phyloP scores from a whole-genome alignment of 1,284 basidiomycete genomes.

The Ustilago lituana region DNA sequence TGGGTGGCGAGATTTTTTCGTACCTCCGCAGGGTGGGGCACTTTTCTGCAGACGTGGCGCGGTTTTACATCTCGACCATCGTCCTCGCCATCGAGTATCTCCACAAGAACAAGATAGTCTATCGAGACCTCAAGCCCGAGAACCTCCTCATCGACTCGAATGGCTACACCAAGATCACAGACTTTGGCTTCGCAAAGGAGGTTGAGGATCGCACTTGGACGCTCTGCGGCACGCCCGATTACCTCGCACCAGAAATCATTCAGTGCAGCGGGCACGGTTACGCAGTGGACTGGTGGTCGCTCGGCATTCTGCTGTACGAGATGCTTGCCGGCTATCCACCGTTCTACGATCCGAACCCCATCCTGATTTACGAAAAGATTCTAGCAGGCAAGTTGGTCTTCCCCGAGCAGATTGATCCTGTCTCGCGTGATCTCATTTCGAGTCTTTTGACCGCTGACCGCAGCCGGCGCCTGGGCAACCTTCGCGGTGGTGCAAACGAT shows the following conservation, averaged over 20 bases:
- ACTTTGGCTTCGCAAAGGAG: conserved; percentile 64
- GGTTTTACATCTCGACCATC: conserved; percentile 71
- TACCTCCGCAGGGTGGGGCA: conserved; percentile 68
- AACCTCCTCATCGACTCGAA: conserved; percentile 59
- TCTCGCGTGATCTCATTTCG: conserved; percentile 70
- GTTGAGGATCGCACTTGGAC: conserved; percentile 62
- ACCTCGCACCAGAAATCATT: conserved; percentile 65
- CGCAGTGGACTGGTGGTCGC: conserved; percentile 64
- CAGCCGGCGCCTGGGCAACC: conserved; percentile 70
- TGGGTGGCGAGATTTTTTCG: conserved; percentile 71
- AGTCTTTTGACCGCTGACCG: conserved; percentile 70
- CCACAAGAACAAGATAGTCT: conserved; percentile 59
- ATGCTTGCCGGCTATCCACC: conserved; percentile 66
- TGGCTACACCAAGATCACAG: conserved; percentile 61
- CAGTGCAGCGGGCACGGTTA: conserved; percentile 61
- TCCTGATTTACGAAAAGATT: conserved; percentile 68
- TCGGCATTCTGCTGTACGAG: conserved; percentile 64
- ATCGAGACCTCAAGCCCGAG: conserved; percentile 66
- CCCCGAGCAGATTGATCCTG: conserved; percentile 69
- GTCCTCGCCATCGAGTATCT: conserved; percentile 69
- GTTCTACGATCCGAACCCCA: conserved; percentile 57
- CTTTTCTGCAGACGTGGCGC: conserved; percentile 71
- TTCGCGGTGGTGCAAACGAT: conserved; percentile 70
- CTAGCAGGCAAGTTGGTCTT: conserved; percentile 69
- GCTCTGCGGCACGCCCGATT: conserved; percentile 64